phyloP scores from a whole-genome alignment of 208 protist genomes.

The Angomonas ambiguus region DNA sequence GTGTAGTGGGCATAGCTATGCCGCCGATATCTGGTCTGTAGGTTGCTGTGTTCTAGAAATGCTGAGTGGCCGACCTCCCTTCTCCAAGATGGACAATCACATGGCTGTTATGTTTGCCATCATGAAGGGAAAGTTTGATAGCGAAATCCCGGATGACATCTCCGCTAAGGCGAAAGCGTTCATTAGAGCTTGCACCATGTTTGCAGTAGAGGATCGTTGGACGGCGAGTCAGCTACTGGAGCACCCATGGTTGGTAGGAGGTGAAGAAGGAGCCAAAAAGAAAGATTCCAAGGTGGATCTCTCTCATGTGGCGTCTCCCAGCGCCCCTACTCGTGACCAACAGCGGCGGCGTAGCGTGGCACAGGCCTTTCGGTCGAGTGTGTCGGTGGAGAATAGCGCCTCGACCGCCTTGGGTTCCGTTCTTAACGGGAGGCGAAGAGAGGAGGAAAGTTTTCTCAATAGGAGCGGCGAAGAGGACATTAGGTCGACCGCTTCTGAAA shows the following conservation, averaged over 20 bases:
- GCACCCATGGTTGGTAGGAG: constrained; percentile 57
- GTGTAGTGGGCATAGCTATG: constrained; percentile 81
- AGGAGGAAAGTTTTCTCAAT: not conserved
- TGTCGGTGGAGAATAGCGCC: not conserved
- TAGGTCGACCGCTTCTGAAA: not conserved
- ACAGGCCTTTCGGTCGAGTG: not conserved
- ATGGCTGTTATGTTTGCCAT: constrained; percentile 91
- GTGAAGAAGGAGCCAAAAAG: not conserved
- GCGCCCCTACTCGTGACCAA: not conserved
- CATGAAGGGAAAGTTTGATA: constrained; percentile 68
- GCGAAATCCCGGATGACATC: constrained; percentile 61
- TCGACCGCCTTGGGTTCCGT: not conserved
- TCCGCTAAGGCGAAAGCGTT: constrained; percentile 69
- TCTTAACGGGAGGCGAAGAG: not conserved
- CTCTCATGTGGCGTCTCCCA: not conserved
- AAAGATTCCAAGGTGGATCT: not conserved
- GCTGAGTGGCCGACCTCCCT: constrained; percentile 83
- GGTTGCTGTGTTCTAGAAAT: constrained; percentile 90
- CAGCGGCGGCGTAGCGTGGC: not conserved
- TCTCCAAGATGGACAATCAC: constrained; percentile 78
- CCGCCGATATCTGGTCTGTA: constrained; percentile 91
- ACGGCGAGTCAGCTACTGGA: constrained; percentile 45
- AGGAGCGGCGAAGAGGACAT: not conserved
- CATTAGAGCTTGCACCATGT: constrained; percentile 57
- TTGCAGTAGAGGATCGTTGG: constrained; percentile 67